phyloP scores from a whole-genome alignment of 345 rosid species.

The Balakata baccata region DNA sequence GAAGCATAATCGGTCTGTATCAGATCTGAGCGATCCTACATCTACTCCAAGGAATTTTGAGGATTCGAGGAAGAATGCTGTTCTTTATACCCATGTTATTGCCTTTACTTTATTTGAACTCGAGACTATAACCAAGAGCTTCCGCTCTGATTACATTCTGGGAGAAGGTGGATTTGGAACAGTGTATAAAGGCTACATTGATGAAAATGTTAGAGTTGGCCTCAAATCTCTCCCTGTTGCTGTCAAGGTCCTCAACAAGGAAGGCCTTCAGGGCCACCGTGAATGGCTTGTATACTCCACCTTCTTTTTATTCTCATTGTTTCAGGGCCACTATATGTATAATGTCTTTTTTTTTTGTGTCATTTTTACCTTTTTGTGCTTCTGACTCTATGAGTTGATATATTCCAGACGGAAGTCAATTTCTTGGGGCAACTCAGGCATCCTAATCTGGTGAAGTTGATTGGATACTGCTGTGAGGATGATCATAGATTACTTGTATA shows the following conservation, averaged over 20 bases:
- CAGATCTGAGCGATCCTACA: constrained; percentile 84
- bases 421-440: constrained; percentile 91
- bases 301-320: not conserved
- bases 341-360: not conserved
- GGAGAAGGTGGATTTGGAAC: constrained; percentile 98
- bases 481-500: constrained; percentile 89
- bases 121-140: constrained; percentile 95
- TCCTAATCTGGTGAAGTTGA: constrained; percentile 91
- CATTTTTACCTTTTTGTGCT: not conserved
- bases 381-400: constrained; percentile 1
- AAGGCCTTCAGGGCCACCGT: constrained; percentile 96
- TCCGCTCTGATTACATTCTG: constrained; percentile 88
- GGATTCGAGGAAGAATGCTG: constrained; percentile 58
- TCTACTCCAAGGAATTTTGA: constrained; percentile 65
- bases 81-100: constrained; percentile 72
- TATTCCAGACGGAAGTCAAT: constrained; percentile 46
- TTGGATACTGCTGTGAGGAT: constrained; percentile 91
- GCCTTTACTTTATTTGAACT: constrained; percentile 84
- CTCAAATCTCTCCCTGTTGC: constrained; percentile 96
- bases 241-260: constrained; percentile 92
- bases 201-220: constrained; percentile 86
- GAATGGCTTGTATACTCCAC: constrained; percentile 80
- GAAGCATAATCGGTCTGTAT: constrained; percentile 66
- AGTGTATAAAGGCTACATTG: constrained; percentile 94
- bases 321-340: too few relatives aligned